These are phyloP conservation scores for Phytophthora agathidicida DNA, from an alignment of 352 stramenopile genomes.

Conservation along the genomic window DNA sequence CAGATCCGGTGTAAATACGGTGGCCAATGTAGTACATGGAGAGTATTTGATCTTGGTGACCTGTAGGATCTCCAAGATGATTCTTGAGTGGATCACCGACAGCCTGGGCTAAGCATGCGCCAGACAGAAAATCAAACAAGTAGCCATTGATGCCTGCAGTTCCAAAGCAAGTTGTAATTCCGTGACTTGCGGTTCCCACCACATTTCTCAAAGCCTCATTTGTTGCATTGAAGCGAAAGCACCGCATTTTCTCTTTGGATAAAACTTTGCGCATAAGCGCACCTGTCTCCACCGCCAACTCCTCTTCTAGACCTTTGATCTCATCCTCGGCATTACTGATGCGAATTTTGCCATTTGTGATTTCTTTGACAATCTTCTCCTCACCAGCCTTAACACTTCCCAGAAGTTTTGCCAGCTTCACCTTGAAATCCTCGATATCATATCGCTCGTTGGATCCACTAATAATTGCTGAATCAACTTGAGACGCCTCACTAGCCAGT, in stretches of 20 bases:
- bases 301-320: constrained; percentile 69
- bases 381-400: constrained; percentile 62
- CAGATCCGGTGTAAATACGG: constrained; percentile 74
- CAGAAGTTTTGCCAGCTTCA: constrained; percentile 77
- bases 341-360: constrained; percentile 65
- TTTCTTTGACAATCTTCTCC: constrained; percentile 63
- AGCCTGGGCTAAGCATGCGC: constrained; percentile 65
- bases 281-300: constrained; percentile 71
- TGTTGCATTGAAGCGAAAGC: constrained; percentile 74
- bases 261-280: constrained; percentile 76
- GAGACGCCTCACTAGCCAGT: constrained; percentile 60
- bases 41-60: constrained; percentile 74
- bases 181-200: constrained; percentile 70
- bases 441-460: constrained; percentile 62
- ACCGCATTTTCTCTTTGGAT: constrained; percentile 67
- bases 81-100: constrained; percentile 66
- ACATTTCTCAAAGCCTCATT: constrained; percentile 80
- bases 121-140: constrained; percentile 72
- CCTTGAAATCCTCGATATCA: constrained; percentile 79
- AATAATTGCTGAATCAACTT: constrained; percentile 75
- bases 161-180: constrained; percentile 64
- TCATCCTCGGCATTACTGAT: constrained; percentile 73
- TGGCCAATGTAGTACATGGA: constrained; percentile 63
- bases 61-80: constrained; percentile 66
- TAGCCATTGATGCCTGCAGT: constrained; percentile 50